phyloP scores from a whole-genome alignment of 1,284 basidiomycete species.

The Singerocomus rubriflavus region DNA sequence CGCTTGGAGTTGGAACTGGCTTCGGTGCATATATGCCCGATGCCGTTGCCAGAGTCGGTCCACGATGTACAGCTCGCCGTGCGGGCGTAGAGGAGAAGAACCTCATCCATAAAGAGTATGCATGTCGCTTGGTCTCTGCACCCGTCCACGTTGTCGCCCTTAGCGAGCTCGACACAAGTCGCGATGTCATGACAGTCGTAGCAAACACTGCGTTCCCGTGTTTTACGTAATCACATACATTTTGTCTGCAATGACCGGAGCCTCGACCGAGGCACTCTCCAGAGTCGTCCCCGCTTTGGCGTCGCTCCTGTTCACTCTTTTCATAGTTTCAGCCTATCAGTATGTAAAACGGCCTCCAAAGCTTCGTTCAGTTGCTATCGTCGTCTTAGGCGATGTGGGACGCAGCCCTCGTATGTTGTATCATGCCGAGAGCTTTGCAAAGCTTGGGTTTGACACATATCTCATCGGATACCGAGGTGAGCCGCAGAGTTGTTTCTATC shows the following conservation, averaged over 20 bases:
- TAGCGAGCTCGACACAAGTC: slow-evolving; percentile 18
- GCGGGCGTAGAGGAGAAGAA: slow-evolving; percentile 24
- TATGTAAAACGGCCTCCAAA: slow-evolving; percentile 38
- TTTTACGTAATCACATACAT: slow-evolving; percentile 21
- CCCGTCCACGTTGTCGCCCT: slow-evolving; percentile 9
- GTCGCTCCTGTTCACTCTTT: slow-evolving; percentile 8
- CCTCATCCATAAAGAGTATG: slow-evolving; percentile 21
- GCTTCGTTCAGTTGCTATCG: slow-evolving; percentile 72
- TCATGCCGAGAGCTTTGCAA: slow-evolving; percentile 90
- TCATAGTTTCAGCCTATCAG: slow-evolving; percentile 21
- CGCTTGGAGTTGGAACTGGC: background rate
- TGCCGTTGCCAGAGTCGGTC: slow-evolving; percentile 37
- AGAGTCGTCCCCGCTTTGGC: slow-evolving; percentile 6
- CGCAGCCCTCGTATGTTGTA: slow-evolving; percentile 98
- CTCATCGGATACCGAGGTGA: slow-evolving; percentile 86
- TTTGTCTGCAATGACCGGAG: slow-evolving; percentile 8
- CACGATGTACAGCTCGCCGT: slow-evolving; percentile 30
- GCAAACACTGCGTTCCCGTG: background rate
- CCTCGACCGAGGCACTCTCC: background rate
- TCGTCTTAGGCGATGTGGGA: slow-evolving; percentile 96
- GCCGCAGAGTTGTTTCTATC: slow-evolving; percentile 14
- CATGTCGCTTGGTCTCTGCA: background rate
- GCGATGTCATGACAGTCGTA: slow-evolving; percentile 22
- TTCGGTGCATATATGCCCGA: slow-evolving; percentile 31
- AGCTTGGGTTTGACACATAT: slow-evolving; percentile 75